phyloP scores from a whole-genome alignment of 2,329 filamentous ascomycete species.

The Botrytis cinerea region DNA sequence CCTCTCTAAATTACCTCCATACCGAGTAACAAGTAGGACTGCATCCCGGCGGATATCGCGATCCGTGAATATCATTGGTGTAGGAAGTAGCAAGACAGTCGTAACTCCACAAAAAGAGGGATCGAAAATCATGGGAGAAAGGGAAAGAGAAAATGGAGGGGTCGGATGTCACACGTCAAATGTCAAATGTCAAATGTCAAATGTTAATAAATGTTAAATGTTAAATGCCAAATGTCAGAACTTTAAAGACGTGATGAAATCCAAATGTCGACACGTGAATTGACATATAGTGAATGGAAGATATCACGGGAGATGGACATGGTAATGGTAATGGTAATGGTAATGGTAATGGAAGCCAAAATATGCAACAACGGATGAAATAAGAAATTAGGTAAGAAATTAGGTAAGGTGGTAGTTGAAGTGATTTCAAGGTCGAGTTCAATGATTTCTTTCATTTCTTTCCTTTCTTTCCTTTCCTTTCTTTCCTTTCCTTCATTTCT shows the following conservation, averaged over 20 bases:
- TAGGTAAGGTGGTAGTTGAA: no score
- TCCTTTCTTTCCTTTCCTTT: background rate
- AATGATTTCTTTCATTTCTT: background rate
- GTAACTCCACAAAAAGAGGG: background rate
- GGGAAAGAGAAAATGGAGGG: background rate
- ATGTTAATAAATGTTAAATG: background rate
- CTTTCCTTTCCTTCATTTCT: background rate
- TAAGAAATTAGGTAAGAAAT: background rate
- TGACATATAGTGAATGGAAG: background rate
- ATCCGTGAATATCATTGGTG: background rate
- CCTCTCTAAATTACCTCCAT: no score
- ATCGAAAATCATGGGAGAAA: background rate
- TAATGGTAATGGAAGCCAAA: background rate
- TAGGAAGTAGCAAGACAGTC: background rate
- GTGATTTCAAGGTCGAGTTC: background rate
- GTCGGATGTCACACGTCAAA: no score
- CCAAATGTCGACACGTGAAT: no score
- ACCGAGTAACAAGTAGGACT: no score
- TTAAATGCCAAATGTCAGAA: background rate
- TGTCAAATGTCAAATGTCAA: background rate
- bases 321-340: no score
- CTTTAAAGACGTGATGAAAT: background rate
- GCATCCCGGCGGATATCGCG: background rate
- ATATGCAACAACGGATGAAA: background rate
- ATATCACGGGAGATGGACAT: no score